Base-by-base conservation (phyloP, 371 early-diverging fungal genomes). In the Rhizopus microsporus region DNA sequence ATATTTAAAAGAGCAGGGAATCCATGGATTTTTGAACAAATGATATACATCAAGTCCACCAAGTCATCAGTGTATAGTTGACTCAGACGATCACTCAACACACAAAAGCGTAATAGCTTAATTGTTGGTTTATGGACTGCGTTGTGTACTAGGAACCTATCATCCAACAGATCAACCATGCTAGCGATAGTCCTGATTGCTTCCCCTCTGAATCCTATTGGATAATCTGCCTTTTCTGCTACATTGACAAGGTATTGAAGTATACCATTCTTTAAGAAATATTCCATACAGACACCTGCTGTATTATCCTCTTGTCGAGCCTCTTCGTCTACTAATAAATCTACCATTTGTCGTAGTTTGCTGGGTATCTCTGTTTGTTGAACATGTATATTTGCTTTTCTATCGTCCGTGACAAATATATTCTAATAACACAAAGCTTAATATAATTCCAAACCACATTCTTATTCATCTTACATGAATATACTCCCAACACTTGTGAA, bases 201-300 rank as follows among this genome's bases (percentile, higher is more conserved):
- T 61, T 92, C 91, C n/a, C 90, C 88, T 48, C 93, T 83, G 60
- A 93, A 87, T 13, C 95, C 96, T 1, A 77, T 68, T 15, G 97
- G 97, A 51, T 83, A 78, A 70, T 97, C 96, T 8, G 72, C 71
- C 45, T 75, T 75, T 54, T 92, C 91, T 1, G 94, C 85, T 35
- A 91, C 82, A 39, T 79, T 78, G 35, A 96, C 93, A 34, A 97
- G 80, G 39, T 85, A 80, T 30, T 82, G 86, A 34, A 97, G 72
- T 35, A 97, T 80, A 42, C 85, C 84, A 60, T 92, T 87, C 62
- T 89, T 92, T 60, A 97, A 78, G 54, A 95, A 87, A 50, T 90
- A 88, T 67, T 97, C 97, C 84, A 94, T 94, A 69, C 96, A 95
- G 1, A 89, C 85, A 16, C 94, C 96, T 0, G 90, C 89, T 4